Conservation (phyloP, 2,329 filamentous ascomycete genomes). For the Colletotrichum camelliae region DNA sequence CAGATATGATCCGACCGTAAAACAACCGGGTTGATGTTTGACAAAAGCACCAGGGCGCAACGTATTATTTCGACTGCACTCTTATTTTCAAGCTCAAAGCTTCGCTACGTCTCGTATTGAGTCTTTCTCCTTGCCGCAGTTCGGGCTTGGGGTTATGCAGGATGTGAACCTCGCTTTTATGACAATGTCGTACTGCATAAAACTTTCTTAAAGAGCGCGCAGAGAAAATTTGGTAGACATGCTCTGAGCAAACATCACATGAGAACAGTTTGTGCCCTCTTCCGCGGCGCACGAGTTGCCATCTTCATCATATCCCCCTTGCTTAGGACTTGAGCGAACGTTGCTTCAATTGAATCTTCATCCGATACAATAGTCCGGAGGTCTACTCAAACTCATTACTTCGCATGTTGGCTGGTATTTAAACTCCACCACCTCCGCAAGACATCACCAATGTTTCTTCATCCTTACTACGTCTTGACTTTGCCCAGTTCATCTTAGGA, state of each 20-base stretch:
- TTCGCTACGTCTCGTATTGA: neutral
- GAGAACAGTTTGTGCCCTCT: neutral
- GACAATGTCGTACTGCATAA: neutral
- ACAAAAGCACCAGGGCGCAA: accelerated
- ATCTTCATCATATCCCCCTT: neutral
- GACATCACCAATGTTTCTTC: neutral
- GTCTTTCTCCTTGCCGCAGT: neutral
- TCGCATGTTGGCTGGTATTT: neutral
- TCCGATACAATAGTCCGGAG: accelerated
- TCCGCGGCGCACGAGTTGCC: neutral
- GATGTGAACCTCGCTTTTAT: neutral
- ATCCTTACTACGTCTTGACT: neutral
- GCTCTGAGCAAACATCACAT: neutral
- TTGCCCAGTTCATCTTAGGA: neutral
- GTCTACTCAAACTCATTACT: neutral
- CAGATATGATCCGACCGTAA: neutral
- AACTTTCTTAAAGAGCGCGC: neutral
- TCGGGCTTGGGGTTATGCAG: neutral
- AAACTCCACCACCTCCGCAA: neutral
- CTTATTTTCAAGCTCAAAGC: neutral
- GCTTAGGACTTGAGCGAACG: neutral
- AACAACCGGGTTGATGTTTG: accelerated
- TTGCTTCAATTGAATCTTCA: neutral
- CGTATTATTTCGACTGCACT: neutral
- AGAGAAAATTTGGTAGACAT: accelerated